These are phyloP conservation scores for Cryptococcus sp. DNA, from an alignment of 1,284 basidiomycete species.

Conservation along the genomic window DNA sequence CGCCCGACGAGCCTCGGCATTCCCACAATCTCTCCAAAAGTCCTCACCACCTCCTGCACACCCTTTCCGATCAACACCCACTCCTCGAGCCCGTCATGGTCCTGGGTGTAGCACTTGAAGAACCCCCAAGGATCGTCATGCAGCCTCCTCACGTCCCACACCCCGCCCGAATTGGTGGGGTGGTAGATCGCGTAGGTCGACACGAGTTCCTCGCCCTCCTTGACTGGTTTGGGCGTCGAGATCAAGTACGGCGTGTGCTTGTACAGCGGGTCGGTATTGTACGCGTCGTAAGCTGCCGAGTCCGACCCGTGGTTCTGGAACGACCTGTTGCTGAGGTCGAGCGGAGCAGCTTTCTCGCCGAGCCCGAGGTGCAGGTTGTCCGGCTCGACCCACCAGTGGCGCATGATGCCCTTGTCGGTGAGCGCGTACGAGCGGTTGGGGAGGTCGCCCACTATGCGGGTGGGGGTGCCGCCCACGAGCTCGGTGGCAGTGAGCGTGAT, in stretches of 20 bases:
- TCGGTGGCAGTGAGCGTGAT: constrained; percentile 40
- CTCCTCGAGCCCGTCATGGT: constrained; percentile 51
- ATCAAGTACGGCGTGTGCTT: constrained; percentile 53
- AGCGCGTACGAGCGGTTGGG: constrained; percentile 47
- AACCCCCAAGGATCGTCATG: constrained; percentile 51
- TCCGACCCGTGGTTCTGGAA: constrained; percentile 47
- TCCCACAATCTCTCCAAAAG: constrained; percentile 47
- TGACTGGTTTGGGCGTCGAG: constrained; percentile 28
- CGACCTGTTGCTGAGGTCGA: constrained; percentile 44
- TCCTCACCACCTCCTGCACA: constrained; percentile 39
- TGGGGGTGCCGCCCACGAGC: constrained; percentile 21
- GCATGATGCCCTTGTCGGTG: constrained; percentile 46
- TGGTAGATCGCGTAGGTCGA: constrained; percentile 50
- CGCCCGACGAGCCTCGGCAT: constrained; percentile 47
- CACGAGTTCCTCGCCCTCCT: constrained; percentile 22
- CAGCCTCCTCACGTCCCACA: constrained; percentile 49
- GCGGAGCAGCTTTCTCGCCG: constrained; percentile 51
- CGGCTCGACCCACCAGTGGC: constrained; percentile 37
- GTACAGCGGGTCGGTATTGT: constrained; percentile 51
- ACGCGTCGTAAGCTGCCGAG: constrained; percentile 50
- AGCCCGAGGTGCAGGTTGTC: constrained; percentile 48
- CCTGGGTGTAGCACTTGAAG: constrained; percentile 50
- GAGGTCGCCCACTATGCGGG: constrained; percentile 42
- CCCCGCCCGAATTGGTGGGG: constrained; percentile 47
- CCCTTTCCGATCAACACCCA: constrained; percentile 48